Conservation (phyloP, 202 grass and related monocot species). For the Digitaria exilis region DNA sequence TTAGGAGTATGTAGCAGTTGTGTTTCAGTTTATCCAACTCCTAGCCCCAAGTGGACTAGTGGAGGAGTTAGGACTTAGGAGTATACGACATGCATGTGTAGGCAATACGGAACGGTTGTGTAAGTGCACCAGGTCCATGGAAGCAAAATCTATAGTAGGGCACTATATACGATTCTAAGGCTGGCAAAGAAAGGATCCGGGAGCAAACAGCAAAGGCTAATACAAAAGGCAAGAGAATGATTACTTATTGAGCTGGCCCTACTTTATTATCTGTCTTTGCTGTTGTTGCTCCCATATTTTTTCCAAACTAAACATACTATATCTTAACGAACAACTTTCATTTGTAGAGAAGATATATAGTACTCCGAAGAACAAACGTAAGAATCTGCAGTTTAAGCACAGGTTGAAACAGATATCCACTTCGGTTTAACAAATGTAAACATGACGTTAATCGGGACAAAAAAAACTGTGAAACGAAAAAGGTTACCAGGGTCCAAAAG, state of each 20-base stretch:
- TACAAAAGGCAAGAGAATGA: conserved; percentile 66
- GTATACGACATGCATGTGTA: conserved; percentile 22
- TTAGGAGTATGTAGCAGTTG: background rate
- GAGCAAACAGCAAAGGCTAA: conserved; percentile 60
- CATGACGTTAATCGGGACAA: background rate
- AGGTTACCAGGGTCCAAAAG: background rate
- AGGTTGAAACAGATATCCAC: background rate
- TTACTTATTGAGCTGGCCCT: conserved; percentile 63
- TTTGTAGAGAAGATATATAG: background rate
- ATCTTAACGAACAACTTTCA: background rate
- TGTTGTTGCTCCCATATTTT: conserved; percentile 22
- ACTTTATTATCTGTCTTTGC: conserved; percentile 39
- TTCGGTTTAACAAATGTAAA: background rate
- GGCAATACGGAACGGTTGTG: background rate
- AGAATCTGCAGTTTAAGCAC: background rate
- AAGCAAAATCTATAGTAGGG: conserved; percentile 51
- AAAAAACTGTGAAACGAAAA: background rate
- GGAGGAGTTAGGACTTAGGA: too few species aligned
- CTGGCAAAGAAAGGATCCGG: conserved; percentile 63
- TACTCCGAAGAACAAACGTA: background rate
- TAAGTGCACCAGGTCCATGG: conserved; percentile 45
- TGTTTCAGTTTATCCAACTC: conserved; percentile 9
- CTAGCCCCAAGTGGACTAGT: background rate
- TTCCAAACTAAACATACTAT: background rate
- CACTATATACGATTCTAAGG: conserved; percentile 36